Base-by-base conservation (phyloP, 1,284 basidiomycete genomes). In the Apiotrichum akiyoshidainum region DNA sequence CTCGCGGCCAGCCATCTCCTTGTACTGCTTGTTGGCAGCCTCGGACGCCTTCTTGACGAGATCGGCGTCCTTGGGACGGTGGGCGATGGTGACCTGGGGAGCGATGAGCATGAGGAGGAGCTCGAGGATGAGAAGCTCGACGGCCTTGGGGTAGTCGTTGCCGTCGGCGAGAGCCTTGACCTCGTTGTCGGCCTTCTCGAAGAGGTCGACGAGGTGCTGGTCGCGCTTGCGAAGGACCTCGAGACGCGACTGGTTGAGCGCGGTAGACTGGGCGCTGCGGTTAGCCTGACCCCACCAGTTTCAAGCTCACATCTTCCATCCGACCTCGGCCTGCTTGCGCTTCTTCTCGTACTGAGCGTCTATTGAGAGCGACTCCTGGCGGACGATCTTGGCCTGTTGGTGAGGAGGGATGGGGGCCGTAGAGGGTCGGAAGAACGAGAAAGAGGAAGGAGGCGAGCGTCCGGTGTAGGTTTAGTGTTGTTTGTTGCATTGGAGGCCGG, bases 171-270 rank as follows among this genome's bases (percentile, higher is more conserved):
- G 83, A 11, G 82, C 81, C 59, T 88, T 82, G 64, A 83, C 77
- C 57, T 86, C 80, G 49, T 82, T 80, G 60, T 89, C 86, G 1
- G 92, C 86, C 5, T 85, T 83, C 16, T 85, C 80, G 77, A 99
- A 99, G 58, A 98, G 85, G 57, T 89, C 86, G 71, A 96, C 89
- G 5, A 98, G 82, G 64, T 94, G 86, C 74, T 97, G 91, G 77
- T 99, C 95, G 54, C 94, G 87, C 60, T 88, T 86, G 75, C 95
- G 90, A 19, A 99, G 85, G 33, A 99, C 83, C 76, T 85, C 87
- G 69, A 99, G 84, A 55, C 96, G 90, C 8, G 94, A 92, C 75
- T 90, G 92, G 84, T 99, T 99, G 68, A 92, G 96, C 62, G 94
- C 84, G 40, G 90, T 98, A 4, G 95, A 99, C 75, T 96, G 91